Conservation (phyloP, 1,139 yeast genomes). For the Casaregolazyma suthepensis region DNA sequence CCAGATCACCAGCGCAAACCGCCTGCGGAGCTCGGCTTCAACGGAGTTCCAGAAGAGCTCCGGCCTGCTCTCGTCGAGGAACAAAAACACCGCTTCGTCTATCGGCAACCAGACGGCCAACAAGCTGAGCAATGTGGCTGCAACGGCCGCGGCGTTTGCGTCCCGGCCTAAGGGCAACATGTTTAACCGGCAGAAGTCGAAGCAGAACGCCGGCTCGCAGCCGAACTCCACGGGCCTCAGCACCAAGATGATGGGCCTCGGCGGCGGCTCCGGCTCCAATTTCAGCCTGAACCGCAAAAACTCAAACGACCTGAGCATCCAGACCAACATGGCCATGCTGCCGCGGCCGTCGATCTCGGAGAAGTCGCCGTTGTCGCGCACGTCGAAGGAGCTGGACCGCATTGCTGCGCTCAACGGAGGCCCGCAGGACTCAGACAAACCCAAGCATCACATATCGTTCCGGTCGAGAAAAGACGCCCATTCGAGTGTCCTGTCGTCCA, state of each 20-base stretch:
- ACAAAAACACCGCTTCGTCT: neutral
- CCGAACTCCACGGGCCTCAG: slow-evolving; percentile 11
- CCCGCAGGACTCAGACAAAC: slow-evolving; percentile 20
- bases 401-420: slow-evolving; percentile 31
- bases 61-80: neutral
- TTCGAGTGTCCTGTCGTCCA: slow-evolving; percentile 38
- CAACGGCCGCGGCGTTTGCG: slow-evolving; percentile 29
- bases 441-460: slow-evolving; percentile 38
- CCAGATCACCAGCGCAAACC: slow-evolving; percentile 13
- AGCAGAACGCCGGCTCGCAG: slow-evolving; percentile 20
- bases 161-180: slow-evolving; percentile 28
- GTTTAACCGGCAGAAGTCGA: slow-evolving; percentile 33
- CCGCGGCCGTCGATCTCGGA: slow-evolving; percentile 33
- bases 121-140: slow-evolving; percentile 23
- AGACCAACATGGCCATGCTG: slow-evolving; percentile 25
- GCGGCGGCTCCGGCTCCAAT: slow-evolving; percentile 1
- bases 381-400: slow-evolving; percentile 40
- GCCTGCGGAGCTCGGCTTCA: slow-evolving; percentile 8
- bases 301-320: slow-evolving; percentile 31
- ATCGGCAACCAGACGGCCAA: slow-evolving; percentile 5
- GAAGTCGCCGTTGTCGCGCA: slow-evolving; percentile 38
- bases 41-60: neutral
- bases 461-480: slow-evolving; percentile 37
- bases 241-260: slow-evolving; percentile 1
- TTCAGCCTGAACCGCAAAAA: slow-evolving; percentile 19